Conservation (phyloP, 768 basidiomycete genomes). For the Lactifluus piperatus region DNA sequence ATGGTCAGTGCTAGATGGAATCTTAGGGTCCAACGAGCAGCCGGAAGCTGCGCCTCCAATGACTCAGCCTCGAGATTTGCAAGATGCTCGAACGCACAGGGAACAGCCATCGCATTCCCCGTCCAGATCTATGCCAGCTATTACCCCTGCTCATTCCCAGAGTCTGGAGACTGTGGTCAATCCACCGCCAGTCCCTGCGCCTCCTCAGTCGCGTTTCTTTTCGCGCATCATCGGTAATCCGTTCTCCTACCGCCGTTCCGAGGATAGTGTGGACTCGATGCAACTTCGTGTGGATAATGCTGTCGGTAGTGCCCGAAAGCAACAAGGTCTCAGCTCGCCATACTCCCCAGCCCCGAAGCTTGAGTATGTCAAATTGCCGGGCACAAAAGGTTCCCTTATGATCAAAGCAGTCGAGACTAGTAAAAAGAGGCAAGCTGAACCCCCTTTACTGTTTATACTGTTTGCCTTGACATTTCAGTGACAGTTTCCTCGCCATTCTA, state of each 20-base stretch:
- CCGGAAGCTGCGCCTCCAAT: background rate
- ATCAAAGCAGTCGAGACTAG: constrained; percentile 85
- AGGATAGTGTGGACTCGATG: constrained; percentile 38
- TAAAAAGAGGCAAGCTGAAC: constrained; percentile 60
- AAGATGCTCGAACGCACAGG: background rate
- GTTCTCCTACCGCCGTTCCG: constrained; percentile 49
- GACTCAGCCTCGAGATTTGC: background rate
- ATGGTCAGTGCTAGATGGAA: constrained; percentile 62
- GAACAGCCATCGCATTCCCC: background rate
- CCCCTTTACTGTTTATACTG: background rate
- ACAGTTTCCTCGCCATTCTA: constrained; percentile 83
- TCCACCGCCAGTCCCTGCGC: constrained; percentile 26
- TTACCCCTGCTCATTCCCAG: background rate
- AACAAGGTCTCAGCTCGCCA: constrained; percentile 30
- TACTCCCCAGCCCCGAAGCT: constrained; percentile 72
- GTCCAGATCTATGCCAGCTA: background rate
- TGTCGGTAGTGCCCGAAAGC: constrained; percentile 32
- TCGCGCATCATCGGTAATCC: constrained; percentile 64
- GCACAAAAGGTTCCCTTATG: constrained; percentile 77
- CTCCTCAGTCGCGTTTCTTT: constrained; percentile 53
- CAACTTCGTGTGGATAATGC: constrained; percentile 30
- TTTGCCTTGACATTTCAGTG: background rate
- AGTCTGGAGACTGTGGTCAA: background rate
- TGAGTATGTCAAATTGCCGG: constrained; percentile 88
- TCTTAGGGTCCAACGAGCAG: constrained; percentile 29